Conservation (phyloP, 2,329 filamentous ascomycete species). For the Teratosphaeria gauchensis region DNA sequence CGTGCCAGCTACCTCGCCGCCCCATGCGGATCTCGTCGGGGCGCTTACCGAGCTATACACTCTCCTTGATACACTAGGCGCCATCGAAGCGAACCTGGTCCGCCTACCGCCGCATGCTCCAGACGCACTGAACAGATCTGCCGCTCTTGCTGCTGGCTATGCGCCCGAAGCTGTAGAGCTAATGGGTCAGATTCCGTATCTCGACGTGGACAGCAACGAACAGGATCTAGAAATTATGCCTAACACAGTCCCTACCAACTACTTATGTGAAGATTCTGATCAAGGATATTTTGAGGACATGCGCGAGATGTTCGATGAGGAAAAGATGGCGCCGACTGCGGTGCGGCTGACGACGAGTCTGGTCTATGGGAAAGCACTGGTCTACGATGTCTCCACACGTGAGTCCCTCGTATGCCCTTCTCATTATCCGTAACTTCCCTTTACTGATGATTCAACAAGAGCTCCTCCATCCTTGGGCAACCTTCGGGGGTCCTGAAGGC, state of each 20-base stretch:
- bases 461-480: neutral
- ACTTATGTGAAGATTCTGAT: neutral
- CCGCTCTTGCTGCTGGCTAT: neutral
- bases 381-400: neutral
- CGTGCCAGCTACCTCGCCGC: neutral
- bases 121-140: neutral
- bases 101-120: neutral
- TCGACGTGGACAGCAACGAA: neutral
- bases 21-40: neutral
- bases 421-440: neutral
- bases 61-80: neutral
- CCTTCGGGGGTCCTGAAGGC: neutral
- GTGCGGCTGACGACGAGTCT: neutral
- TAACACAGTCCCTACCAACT: neutral
- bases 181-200: neutral
- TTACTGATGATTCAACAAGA: neutral
- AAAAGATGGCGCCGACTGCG: neutral
- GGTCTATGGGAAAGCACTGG: neutral
- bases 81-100: neutral
- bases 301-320: neutral
- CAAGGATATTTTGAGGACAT: neutral
- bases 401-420: neutral
- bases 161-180: neutral
- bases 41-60: neutral
- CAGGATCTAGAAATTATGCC: neutral